Percentiles rank a stretch among this genome's conserved stretches.
Conservation (phyloP, 2,329 filamentous ascomycete species). For the Nothophoma quercina region DNA sequence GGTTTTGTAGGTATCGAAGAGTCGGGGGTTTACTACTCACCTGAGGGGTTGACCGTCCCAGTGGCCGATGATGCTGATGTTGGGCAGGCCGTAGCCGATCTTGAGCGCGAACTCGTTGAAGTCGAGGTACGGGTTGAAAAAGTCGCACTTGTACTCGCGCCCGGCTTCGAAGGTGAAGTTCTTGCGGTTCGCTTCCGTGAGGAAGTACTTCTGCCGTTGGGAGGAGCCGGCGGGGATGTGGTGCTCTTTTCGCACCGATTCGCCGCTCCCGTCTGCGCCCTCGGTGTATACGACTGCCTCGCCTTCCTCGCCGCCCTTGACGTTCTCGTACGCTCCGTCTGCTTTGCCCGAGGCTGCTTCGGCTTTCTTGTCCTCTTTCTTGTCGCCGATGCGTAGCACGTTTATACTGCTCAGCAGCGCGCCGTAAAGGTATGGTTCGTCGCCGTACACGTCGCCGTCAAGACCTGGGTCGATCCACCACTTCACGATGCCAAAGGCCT, state of each 20-base stretch:
- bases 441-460: constrained; percentile 88
- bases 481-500: constrained; percentile 83
- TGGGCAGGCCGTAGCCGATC: constrained; percentile 63
- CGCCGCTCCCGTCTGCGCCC: constrained; percentile 57
- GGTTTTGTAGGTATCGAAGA: too few relatives aligned
- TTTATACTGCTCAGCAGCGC: constrained; percentile 84
- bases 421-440: constrained; percentile 86
- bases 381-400: constrained; percentile 69
- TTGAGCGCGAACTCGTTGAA: constrained; percentile 79
- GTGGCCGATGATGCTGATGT: constrained; percentile 78
- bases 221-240: constrained; percentile 51
- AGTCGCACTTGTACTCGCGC: constrained; percentile 70
- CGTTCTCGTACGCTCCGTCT: constrained; percentile 59
- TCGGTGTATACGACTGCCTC: constrained; percentile 65
- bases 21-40: constrained; percentile 56
- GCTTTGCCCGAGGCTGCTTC: constrained; percentile 52
- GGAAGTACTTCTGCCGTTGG: constrained; percentile 67
- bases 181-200: constrained; percentile 63
- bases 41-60: constrained; percentile 81
- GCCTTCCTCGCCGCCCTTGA: constrained; percentile 60
- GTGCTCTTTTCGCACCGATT: constrained; percentile 49
- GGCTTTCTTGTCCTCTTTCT: constrained; percentile 31
- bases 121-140: constrained; percentile 92
- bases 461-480: constrained; percentile 92
- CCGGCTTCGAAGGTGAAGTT: constrained; percentile 69